These are phyloP conservation scores for Chamaecyparis obtusa DNA, from an alignment of 75 land plant species.

Conservation along the genomic window DNA sequence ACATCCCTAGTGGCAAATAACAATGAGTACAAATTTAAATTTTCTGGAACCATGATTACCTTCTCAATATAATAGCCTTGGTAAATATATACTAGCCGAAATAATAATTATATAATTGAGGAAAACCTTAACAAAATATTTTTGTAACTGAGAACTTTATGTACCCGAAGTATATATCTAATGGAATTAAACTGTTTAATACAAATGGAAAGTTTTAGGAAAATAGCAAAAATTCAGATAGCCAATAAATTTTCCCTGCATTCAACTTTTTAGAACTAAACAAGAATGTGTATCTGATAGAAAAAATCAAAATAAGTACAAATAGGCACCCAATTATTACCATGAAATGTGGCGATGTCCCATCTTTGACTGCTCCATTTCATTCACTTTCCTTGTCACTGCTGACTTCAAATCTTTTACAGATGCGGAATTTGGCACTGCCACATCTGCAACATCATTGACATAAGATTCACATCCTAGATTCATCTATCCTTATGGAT, in stretches of 20 bases:
- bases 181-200: background rate
- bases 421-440: constrained; percentile 70
- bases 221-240: background rate
- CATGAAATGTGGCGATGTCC: constrained; percentile 97
- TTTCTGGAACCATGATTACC: background rate
- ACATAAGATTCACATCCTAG: background rate
- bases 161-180: background rate
- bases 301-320: background rate
- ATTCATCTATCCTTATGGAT: background rate
- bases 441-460: constrained; percentile 54
- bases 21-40: background rate
- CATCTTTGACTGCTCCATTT: constrained; percentile 69
- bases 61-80: background rate
- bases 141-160: background rate
- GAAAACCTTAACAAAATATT: background rate
- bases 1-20: no score
- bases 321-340: constrained; percentile 23
- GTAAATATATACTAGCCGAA: background rate
- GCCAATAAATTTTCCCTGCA: background rate
- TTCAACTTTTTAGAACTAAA: background rate
- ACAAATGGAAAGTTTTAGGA: background rate
- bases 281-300: background rate
- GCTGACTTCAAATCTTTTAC: constrained; percentile 80
- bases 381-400: constrained; percentile 59
- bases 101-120: background rate